These are phyloP conservation scores for Ustilago curta DNA, from an alignment of 1,284 basidiomycete species.

Conservation along the genomic window DNA sequence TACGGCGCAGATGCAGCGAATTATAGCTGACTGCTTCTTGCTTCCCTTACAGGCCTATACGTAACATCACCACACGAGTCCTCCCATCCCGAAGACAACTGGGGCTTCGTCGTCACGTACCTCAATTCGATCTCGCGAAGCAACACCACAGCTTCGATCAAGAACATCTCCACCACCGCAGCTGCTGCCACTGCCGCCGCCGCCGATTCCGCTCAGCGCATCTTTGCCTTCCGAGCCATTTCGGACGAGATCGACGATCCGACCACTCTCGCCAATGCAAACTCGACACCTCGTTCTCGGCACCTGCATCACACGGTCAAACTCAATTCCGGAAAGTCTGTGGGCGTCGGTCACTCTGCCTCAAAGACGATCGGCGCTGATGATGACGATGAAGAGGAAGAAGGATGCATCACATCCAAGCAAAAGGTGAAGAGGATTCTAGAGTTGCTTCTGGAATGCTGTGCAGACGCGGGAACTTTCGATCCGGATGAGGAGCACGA, in stretches of 20 bases:
- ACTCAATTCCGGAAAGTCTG: neutral
- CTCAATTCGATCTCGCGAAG: constrained; percentile 38
- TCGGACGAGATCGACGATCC: constrained; percentile 51
- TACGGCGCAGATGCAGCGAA: too few relatives aligned
- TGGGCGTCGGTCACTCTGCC: neutral
- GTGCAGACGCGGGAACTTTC: constrained; percentile 48
- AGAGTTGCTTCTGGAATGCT: constrained; percentile 80
- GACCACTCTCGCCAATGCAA: neutral
- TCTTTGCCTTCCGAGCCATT: constrained; percentile 61
- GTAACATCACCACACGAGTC: constrained; percentile 58
- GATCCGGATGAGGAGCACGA: constrained; percentile 26
- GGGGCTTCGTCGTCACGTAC: constrained; percentile 60
- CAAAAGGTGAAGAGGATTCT: constrained; percentile 87
- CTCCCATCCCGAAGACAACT: constrained; percentile 61
- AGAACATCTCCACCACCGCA: constrained; percentile 40
- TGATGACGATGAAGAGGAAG: constrained; percentile 21
- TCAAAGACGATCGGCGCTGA: neutral
- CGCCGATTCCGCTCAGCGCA: constrained; percentile 16
- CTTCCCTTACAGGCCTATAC: constrained; percentile 40
- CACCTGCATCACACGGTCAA: constrained; percentile 38
- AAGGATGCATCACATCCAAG: constrained; percentile 65
- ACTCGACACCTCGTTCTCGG: constrained; percentile 21
- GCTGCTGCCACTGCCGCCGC: constrained; percentile 8
- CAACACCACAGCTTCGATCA: constrained; percentile 55
- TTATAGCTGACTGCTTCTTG: neutral